phyloP scores from a whole-genome alignment of 2,329 filamentous ascomycete genomes.

The Penicillium concentricum region DNA sequence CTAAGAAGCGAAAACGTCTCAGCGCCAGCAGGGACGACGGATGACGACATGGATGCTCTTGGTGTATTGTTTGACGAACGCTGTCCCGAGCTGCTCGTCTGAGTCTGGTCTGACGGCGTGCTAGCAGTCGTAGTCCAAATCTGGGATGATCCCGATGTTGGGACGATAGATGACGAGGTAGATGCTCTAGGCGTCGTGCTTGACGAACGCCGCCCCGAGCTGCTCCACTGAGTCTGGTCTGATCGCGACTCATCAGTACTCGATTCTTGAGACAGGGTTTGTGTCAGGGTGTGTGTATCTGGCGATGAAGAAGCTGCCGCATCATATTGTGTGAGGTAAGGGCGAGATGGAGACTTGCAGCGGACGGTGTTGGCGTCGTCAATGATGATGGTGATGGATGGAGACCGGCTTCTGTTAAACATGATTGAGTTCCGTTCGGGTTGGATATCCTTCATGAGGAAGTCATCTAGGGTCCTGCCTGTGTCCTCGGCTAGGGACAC shows the following conservation, averaged over 20 bases:
- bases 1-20: constrained; percentile 1
- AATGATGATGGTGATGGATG: constrained; percentile 21
- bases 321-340: constrained; percentile 5
- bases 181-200: constrained; percentile 6
- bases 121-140: constrained; percentile 11
- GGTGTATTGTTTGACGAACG: not conserved
- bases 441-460: constrained; percentile 18
- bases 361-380: constrained; percentile 8
- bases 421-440: constrained; percentile 30
- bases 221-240: not conserved
- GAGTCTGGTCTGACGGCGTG: not conserved
- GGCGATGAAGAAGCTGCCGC: not conserved
- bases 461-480: constrained; percentile 15
- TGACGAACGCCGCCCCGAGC: constrained; percentile 1
- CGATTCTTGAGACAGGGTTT: constrained; percentile 2
- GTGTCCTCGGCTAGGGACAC: constrained; percentile 22
- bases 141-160: constrained; percentile 12
- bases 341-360: not conserved
- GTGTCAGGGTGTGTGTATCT: constrained; percentile 5
- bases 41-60: constrained; percentile 2
- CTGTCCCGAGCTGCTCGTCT: not conserved
- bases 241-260: not conserved
- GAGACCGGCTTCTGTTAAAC: constrained; percentile 29
- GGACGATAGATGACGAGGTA: not conserved
- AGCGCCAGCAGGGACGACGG: not conserved